phyloP scores from a whole-genome alignment of 2,329 filamentous ascomycete species.

The Thelonectria olida region DNA sequence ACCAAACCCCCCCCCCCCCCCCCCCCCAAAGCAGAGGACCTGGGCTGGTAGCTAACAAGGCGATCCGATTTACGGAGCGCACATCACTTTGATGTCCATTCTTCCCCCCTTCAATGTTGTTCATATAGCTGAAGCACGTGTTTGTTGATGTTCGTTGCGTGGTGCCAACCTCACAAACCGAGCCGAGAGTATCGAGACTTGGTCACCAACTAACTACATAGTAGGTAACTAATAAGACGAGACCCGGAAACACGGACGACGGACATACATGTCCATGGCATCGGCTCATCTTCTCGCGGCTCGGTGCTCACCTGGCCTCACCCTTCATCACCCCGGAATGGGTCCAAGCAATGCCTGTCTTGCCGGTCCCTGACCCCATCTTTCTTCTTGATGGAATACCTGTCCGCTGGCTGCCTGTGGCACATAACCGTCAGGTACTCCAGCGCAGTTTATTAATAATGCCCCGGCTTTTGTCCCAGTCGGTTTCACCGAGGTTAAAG shows the following conservation, averaged over 20 bases:
- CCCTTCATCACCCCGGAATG: slow-evolving; percentile 9
- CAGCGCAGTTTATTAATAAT: not conserved
- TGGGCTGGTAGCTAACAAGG: not conserved
- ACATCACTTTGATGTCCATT: too few species aligned
- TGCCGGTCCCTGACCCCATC: slow-evolving; percentile 21
- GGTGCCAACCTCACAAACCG: not conserved
- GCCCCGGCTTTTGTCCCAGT: slow-evolving; percentile 19
- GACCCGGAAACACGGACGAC: slow-evolving; percentile 1
- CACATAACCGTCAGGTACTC: too few species aligned
- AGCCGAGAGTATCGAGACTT: not conserved
- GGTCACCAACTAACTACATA: too few species aligned
- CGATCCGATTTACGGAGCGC: not conserved
- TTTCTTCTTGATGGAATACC: too few species aligned
- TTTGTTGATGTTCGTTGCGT: not conserved
- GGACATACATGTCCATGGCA: slow-evolving; percentile 23
- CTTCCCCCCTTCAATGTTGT: not conserved
- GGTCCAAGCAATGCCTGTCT: slow-evolving; percentile 17
- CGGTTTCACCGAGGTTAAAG: slow-evolving; percentile 39
- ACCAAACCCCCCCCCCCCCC: not conserved
- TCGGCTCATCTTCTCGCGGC: slow-evolving; percentile 10
- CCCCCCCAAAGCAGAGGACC: not conserved
- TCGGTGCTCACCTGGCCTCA: slow-evolving; percentile 13
- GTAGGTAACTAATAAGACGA: too few species aligned
- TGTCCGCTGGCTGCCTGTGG: too few species aligned
- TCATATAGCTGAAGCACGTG: not conserved